phyloP scores from a whole-genome alignment of 1,139 yeast species.

The Saccharomyces hybrid region DNA sequence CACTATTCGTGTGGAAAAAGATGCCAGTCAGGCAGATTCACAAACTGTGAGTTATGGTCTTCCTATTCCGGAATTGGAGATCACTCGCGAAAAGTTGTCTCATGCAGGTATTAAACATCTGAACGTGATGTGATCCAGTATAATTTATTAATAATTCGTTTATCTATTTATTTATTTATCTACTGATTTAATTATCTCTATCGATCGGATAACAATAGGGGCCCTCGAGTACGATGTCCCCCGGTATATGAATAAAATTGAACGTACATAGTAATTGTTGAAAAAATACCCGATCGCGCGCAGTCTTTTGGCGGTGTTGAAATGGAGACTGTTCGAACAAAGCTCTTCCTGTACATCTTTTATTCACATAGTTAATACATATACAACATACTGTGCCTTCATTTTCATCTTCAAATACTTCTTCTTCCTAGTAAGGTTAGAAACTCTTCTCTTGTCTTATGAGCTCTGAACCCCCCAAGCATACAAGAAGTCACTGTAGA shows the following conservation, averaged over 20 bases:
- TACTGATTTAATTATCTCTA: background rate
- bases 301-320: background rate
- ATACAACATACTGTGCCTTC: constrained; percentile 27
- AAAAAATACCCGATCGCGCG: background rate
- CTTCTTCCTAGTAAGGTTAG: constrained; percentile 66
- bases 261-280: background rate
- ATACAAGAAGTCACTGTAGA: constrained; percentile 92
- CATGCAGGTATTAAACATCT: constrained; percentile 23
- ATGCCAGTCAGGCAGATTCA: constrained; percentile 44
- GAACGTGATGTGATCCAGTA: constrained; percentile 2
- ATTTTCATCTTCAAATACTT: constrained; percentile 44
- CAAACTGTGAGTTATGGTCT: constrained; percentile 60
- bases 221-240: background rate
- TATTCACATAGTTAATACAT: background rate
- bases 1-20: constrained; percentile 64
- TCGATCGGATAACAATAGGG: background rate
- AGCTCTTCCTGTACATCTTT: background rate
- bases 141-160: background rate
- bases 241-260: background rate
- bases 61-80: constrained; percentile 52
- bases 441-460: constrained; percentile 93
- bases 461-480: constrained; percentile 93
- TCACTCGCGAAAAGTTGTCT: constrained; percentile 10
- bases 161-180: background rate
- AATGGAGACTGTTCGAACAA: background rate